Base-by-base conservation (phyloP, 2,329 filamentous ascomycete genomes). In the Raffaelea deltoideospora region DNA sequence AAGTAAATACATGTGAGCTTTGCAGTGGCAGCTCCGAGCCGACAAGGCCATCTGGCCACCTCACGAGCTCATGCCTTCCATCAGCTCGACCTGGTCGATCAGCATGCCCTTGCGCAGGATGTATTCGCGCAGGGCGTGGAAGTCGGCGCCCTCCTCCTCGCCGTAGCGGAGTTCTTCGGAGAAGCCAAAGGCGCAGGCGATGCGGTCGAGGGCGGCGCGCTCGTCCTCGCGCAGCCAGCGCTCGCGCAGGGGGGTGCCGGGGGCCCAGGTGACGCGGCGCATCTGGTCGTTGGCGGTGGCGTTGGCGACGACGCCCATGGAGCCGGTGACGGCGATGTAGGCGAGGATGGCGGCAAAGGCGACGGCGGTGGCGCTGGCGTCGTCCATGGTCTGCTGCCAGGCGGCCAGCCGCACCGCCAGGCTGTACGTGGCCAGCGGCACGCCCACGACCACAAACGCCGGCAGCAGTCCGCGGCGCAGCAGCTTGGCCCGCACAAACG, bases 271-370 rank as follows among this genome's bases (percentile, higher is more conserved):
- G 5, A 96, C 85, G 17, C 90, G 75, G 50, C 80, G 78, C 83
- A 95, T 94, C 57, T 96, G 86, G 54, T 96, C 87, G 57, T 95
- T 95, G 41, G 79, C 69, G 24, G 88, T 95, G 20, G 84, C 77
- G 41, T 92, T 64, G 9, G 88, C 85, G 27, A 96, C 74, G 30
- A 90, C 61, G 3, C 88, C 90, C 37, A 96, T 72, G 10, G 79
- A 84, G 4, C 74, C 77, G 5, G 86, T 86, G 44, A 85, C 83
- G 17, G 75, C 70, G 30, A 92, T 67, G 54, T 96, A 98, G 7
- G 85, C 81, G 42, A 88, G 61, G 34, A 90, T 80, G 11, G 83
- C 87, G 0, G 72, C 72, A 52, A 93, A 85, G 5, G 81, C 79
- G 41, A 92, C 73, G 10, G 72, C 72, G 3, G 84, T 92, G 10